Base-by-base conservation (phyloP, 129 eudicot species). In the Escallonia rubra region DNA sequence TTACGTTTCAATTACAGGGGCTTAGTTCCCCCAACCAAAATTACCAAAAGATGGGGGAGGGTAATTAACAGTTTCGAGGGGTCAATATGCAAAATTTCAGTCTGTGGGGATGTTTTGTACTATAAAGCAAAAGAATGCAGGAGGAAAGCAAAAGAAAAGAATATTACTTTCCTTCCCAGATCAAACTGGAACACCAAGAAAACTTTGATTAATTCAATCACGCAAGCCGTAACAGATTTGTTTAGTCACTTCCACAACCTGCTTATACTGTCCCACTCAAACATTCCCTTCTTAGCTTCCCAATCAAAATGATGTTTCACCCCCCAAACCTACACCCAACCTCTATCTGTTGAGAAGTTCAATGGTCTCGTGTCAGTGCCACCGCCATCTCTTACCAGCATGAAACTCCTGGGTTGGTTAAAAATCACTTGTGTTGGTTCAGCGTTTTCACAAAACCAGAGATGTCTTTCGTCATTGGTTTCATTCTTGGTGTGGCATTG, bases 401-500 rank as follows among this genome's bases (percentile, higher is more conserved):
- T 52, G 57, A 54, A 48, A 54, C 11, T 47, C 59, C 41, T 23
- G 45, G 39, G 51, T 62, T 46, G 46, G 34, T 23, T 53, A 48
- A 58, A 58, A 65, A 59, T 51, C 13, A 52, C 10, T 43, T 15
- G 34, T 23, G 34, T 23, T 23, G 34, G 34, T 23, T 23, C 34
- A 23, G 34, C 8, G 43, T 53, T 55, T 44, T n/a, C 14, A 8
- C 43, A 14, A n/a, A n/a, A 11, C 5, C 16, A 7, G 61, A 39
- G 10, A 82, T 82, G 87, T 76, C 81, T 23, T 82, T 92, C 75
- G 8, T 79, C 23, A 56, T 75, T 0, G 95, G 89, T 53, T 72
- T 86, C 40, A 48, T 88, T 61, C 44, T 92, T 41, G 98, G 98
- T 57, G 65, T 89, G 55, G 85, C 84, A 40, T 61, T 82, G 14